Percentiles rank a stretch among this genome's conserved stretches.
phyloP scores from a whole-genome alignment of 139 green algal genomes.

The Chlorella vulgaris region DNA sequence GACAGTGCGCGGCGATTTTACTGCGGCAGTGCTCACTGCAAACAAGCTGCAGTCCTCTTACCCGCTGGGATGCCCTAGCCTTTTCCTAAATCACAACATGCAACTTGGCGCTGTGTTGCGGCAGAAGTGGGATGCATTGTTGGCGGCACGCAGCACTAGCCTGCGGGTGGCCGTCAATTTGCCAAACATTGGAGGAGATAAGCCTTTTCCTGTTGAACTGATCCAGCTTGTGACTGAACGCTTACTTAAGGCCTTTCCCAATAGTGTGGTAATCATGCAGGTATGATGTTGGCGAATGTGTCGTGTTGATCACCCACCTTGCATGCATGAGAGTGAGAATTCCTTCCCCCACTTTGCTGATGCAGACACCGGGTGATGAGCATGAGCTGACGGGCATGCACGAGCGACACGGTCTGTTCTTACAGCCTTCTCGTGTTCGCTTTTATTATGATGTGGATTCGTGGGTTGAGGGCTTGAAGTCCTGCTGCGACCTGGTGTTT shows the following conservation, averaged over 20 bases:
- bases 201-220: not conserved
- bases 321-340: no score
- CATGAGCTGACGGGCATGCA: not conserved
- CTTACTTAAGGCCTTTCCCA: not conserved
- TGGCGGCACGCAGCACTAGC: not conserved
- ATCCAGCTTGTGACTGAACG: not conserved
- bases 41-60: not conserved
- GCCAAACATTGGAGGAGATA: not conserved
- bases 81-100: not conserved
- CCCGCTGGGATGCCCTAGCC: not conserved
- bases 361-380: not conserved
- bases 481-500: not conserved
- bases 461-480: not conserved
- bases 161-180: not conserved
- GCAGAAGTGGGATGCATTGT: not conserved
- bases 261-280: no score
- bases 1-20: not conserved
- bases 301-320: no score
- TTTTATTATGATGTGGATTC: not conserved
- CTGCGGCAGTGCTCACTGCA: not conserved
- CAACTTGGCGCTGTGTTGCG: not conserved
- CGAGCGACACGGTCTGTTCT: not conserved
- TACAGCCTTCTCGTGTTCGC: not conserved
- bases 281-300: no score
- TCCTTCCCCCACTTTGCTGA: no score